phyloP scores from a whole-genome alignment of 306 rosid species.

The Parietaria judaica region DNA sequence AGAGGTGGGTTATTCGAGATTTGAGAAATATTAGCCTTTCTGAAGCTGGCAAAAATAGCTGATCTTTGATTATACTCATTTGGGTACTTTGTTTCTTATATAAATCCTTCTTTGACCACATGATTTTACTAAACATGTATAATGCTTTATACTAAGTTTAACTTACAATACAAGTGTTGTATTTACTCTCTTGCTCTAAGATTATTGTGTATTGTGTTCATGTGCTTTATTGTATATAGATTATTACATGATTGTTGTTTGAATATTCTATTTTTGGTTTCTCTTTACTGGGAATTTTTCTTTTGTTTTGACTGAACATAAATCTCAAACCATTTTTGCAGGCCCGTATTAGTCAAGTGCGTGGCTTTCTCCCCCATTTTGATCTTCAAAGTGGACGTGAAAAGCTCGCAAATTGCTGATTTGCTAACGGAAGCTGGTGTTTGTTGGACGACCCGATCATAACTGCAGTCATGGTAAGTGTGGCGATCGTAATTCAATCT shows the following conservation, averaged over 20 bases:
- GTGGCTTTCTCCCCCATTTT: slow-evolving; percentile 15
- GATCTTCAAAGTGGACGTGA: slow-evolving; percentile 12
- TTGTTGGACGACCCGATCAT: slow-evolving; percentile 13
- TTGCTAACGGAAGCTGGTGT: slow-evolving; percentile 24
- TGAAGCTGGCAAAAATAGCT: neutral
- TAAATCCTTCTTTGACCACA: neutral
- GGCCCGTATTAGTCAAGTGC: slow-evolving; percentile 18
- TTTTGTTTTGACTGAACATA: slow-evolving; percentile 6
- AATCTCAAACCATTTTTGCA: slow-evolving; percentile 13
- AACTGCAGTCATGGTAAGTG: slow-evolving; percentile 45
- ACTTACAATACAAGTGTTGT: too few species aligned
- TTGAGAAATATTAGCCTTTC: neutral
- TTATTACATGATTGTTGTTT: slow-evolving; percentile 9
- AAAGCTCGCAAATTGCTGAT: slow-evolving; percentile 16
- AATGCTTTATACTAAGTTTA: too few species aligned
- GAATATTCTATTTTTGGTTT: too few species aligned
- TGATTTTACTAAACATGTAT: too few species aligned
- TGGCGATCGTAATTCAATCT: slow-evolving; percentile 1
- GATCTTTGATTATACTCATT: too few species aligned
- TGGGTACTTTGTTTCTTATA: neutral
- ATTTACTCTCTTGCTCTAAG: too few species aligned
- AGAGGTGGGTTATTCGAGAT: neutral
- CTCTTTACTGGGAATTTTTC: neutral
- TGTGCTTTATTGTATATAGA: too few species aligned
- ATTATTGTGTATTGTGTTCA: too few species aligned